Evolutionary conservation across 148 eudicot genomes (phyloP), one percentile per base, ranked within the genome.

Genomic region (Amaranthus hypochondriacus): DNA sequence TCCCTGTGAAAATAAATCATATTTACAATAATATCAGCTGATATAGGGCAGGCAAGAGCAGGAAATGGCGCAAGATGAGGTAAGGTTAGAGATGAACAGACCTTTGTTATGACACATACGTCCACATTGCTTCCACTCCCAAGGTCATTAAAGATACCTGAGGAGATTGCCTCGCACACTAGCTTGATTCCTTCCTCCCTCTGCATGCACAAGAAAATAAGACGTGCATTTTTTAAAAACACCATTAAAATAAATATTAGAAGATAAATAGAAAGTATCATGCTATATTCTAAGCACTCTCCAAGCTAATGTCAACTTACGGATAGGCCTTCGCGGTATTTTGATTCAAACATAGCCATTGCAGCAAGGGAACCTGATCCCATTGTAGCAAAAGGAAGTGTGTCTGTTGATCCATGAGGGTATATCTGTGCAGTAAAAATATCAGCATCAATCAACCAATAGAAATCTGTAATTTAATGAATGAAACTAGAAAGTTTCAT

Each of bases 61-160:
- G 21, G 13, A 21, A 12, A 4, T 5, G 49, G 15, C 56, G 10
- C 57, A 63, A 47, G 42, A 61, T 10, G n/a, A 44, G 62, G 28
- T 57, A 46, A 28, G 14, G 47, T 65, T 50, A 59, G 13, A 7
- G 56, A 72, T 3, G 11, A 73, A 74, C 85, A 56, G 53, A 91
- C 98, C 97, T 93, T 91, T 11, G 92, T 88, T 70, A 93, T 91
- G 66, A 89, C 96, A 57, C 98, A 91, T 47, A 91, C 82, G 66
- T 94, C 98, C 9, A 94, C 95, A 78, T 93, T 89, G 87, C 95
- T 91, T 76, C 97, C 98, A 87, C 98, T 94, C 83, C 98, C 98
- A 85, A 94, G 66, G 77, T 94, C 97, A 75, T 94, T 91, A 65
- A 91, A 94, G 57, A 94, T 91, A 46, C 98, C 98, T 62, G 97